phyloP scores from a whole-genome alignment of 202 grass and related monocot species.

The Tripidium arundinaceum region DNA sequence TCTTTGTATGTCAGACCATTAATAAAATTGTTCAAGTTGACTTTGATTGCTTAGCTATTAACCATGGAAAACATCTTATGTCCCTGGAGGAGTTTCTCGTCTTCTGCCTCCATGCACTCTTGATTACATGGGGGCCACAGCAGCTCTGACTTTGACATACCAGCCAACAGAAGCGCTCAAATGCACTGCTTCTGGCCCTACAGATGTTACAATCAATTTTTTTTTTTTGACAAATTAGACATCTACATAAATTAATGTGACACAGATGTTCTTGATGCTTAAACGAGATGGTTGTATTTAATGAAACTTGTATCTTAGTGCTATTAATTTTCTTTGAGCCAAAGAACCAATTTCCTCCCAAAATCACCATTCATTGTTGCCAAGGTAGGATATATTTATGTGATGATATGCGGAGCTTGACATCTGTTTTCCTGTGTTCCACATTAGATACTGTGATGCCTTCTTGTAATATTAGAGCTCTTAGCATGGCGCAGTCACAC shows the following conservation, averaged over 20 bases:
- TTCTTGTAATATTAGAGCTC: conserved; percentile 8
- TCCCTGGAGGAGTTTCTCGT: background rate
- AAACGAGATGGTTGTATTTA: background rate
- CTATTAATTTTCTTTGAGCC: background rate
- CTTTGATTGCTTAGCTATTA: background rate
- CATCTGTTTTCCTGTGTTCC: background rate
- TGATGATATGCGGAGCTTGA: background rate
- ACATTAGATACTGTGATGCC: background rate
- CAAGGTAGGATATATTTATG: conserved; percentile 7
- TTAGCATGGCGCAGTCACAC: conserved; percentile 21
- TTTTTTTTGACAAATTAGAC: background rate
- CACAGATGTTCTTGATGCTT: background rate
- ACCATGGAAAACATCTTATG: background rate
- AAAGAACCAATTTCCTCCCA: background rate
- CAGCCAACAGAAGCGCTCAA: background rate
- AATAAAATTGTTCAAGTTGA: background rate
- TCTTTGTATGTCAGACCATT: background rate
- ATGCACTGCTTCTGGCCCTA: background rate
- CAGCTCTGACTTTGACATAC: background rate
- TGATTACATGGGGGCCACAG: background rate
- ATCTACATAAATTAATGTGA: background rate
- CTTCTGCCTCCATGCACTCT: background rate
- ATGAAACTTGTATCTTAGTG: background rate
- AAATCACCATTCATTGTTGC: background rate
- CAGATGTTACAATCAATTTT: background rate